These are phyloP conservation scores for Naganishia cerealis DNA, from an alignment of 1,284 basidiomycete species.

Conservation along the genomic window DNA sequence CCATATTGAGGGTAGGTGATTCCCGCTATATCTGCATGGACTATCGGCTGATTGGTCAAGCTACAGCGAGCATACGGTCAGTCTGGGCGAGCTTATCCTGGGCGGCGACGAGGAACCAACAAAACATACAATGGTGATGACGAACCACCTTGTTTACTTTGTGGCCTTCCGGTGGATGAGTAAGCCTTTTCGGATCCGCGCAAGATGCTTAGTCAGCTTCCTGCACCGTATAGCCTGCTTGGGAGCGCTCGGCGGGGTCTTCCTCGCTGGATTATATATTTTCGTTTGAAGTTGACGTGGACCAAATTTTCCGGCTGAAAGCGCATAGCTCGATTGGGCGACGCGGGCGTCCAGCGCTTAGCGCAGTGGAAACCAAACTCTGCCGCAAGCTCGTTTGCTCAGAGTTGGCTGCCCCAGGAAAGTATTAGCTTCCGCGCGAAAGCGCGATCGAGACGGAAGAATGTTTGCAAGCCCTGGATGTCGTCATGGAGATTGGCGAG, in stretches of 20 bases:
- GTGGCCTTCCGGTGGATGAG: not conserved
- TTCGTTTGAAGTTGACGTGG: constrained; percentile 30
- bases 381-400: not conserved
- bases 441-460: constrained; percentile 15
- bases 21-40: not conserved
- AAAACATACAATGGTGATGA: constrained; percentile 22
- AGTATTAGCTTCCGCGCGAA: constrained; percentile 4
- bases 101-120: not conserved
- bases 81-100: not conserved
- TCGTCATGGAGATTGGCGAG: constrained; percentile 10
- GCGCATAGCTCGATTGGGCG: constrained; percentile 4
- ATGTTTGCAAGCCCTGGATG: constrained; percentile 15
- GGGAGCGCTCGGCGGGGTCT: constrained; percentile 1
- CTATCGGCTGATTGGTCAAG: not conserved
- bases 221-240: not conserved
- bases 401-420: not conserved
- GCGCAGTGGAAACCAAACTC: constrained; percentile 5
- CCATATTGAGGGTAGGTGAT: constrained; percentile 9
- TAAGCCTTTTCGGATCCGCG: not conserved
- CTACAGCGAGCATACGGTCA: not conserved
- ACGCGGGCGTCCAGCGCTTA: not conserved
- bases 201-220: constrained; percentile 1
- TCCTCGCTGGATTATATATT: constrained; percentile 29
- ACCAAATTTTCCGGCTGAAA: constrained; percentile 24
- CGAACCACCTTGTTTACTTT: constrained; percentile 29